These are phyloP conservation scores for Rheum nobile DNA, from an alignment of 148 eudicot species.

Conservation along the genomic window DNA sequence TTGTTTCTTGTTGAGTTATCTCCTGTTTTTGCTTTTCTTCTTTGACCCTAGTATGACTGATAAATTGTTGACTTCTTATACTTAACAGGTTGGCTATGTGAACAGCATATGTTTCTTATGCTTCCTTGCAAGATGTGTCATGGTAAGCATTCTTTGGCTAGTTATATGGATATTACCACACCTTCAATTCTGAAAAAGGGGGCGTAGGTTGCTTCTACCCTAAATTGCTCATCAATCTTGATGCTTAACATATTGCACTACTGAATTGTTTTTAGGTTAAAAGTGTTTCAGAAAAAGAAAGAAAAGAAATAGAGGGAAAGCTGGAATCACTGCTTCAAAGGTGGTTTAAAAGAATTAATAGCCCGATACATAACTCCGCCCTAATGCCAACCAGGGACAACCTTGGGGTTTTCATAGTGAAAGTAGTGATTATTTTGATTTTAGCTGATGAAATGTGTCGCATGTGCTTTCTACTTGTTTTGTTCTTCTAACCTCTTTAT, in stretches of 20 bases:
- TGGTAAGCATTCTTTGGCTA: slow-evolving; percentile 42
- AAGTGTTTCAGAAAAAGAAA: no score
- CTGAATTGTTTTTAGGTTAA: background rate
- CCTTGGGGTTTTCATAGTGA: no score
- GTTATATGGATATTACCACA: no score
- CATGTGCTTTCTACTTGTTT: no score
- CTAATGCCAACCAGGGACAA: background rate
- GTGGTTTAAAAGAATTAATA: background rate
- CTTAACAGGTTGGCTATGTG: slow-evolving; percentile 71
- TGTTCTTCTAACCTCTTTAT: no score
- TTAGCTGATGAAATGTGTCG: no score
- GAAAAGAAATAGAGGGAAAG: no score
- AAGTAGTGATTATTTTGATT: no score
- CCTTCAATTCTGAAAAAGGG: background rate
- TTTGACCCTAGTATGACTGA: background rate
- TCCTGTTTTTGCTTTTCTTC: background rate
- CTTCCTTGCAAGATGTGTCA: slow-evolving; percentile 80
- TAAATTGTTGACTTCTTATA: background rate
- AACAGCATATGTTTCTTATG: slow-evolving; percentile 85
- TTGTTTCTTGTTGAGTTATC: background rate
- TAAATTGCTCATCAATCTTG: background rate
- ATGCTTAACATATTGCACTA: background rate
- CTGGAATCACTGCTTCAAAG: background rate
- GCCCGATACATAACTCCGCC: background rate
- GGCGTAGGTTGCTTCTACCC: background rate